phyloP scores from a whole-genome alignment of 257 asterid species.

The Petunia axillaris region DNA sequence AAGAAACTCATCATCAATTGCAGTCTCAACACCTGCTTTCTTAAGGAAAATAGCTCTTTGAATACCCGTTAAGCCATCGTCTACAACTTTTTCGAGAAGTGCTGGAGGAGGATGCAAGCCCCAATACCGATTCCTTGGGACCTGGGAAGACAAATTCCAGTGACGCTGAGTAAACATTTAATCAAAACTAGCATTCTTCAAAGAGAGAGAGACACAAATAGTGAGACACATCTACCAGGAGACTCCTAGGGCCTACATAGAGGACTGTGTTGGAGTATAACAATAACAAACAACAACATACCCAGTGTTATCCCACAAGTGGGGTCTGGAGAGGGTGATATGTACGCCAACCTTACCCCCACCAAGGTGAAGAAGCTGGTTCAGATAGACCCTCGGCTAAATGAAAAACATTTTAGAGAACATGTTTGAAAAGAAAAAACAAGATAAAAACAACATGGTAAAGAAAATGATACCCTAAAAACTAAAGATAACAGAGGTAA shows the following conservation, averaged over 20 bases:
- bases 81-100: constrained; percentile 87
- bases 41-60: constrained; percentile 91
- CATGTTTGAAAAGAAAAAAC: no score
- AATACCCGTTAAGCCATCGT: constrained; percentile 77
- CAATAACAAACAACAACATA: no score
- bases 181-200: not conserved
- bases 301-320: no score
- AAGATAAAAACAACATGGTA: no score
- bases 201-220: constrained; percentile 8
- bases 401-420: no score
- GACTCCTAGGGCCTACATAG: not conserved
- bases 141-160: constrained; percentile 55
- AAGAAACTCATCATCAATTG: constrained; percentile 75
- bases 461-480: no score
- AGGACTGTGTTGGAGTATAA: not conserved
- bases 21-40: constrained; percentile 88
- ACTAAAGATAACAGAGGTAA: no score
- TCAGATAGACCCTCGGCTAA: no score
- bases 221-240: not conserved
- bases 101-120: constrained; percentile 98
- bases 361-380: no score
- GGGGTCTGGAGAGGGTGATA: no score
- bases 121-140: constrained; percentile 95
- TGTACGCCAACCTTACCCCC: no score
- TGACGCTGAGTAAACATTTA: constrained; percentile 21